Evolutionary conservation across 2,329 filamentous ascomycete genomes (phyloP), one percentile per base, ranked within the genome.

Genomic region (Calonectria leucothoes): DNA sequence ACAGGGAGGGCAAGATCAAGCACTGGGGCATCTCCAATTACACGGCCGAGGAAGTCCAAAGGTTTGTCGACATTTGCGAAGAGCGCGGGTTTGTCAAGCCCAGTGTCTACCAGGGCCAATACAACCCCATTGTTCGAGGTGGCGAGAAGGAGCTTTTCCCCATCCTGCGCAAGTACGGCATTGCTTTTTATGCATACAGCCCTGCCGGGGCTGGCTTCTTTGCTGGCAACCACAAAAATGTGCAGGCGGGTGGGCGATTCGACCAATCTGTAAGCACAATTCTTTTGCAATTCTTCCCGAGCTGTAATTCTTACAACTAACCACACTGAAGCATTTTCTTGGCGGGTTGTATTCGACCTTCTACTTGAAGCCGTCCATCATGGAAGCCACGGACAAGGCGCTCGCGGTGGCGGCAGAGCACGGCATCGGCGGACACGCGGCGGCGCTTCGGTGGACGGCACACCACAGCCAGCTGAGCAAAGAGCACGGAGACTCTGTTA

Each of bases 11-110:
- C 25, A 86, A 86, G 72, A 86, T 89, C 75, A 83, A 85, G 76
- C 74, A 82, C 0, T 88, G 88, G 71, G 88, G 87, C 0, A 72
- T 90, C 5, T 87, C 84, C 15, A 90, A 89, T 74, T 89, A 85
- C 75, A 81, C 81, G 0, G 84, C 84, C 1, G 82, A 82, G 3
- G 86, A 89, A 71, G 87, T 90, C 0, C 82, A 86, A 66, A 69
- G 84, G 59, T 81, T 89, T 5, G 70, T 87, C 37, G 79, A 82
- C 17, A 84, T 88, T 17, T 89, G 87, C 74, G 82, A 86, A 42
- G 73, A 84, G 23, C 80, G 84, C 6, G 84, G 83, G 1, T 88
- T 79, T 31, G 81, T 87, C n/a, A 83, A 83, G 67, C 88, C 88
- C 0, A 82, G 79, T 6, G 85, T 88, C 4, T 89, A 88, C 73